Base-by-base conservation (phyloP, 768 basidiomycete genomes). In the Pleurotus platypus region DNA sequence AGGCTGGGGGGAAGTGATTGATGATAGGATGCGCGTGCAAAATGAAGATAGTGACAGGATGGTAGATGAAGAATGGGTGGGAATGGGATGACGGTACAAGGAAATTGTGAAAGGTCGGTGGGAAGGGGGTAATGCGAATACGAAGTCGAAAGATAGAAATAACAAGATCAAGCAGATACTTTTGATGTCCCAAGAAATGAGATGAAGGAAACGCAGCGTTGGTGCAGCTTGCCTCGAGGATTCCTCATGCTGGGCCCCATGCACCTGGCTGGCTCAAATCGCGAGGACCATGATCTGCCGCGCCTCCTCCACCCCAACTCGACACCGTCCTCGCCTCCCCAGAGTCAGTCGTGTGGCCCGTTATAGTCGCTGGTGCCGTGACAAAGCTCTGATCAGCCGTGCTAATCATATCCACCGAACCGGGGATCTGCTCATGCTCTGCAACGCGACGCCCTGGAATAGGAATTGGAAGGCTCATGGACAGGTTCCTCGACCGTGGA, bases 331-430 rank as follows among this genome's bases (percentile, higher is more conserved):
- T 54, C 39, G 51, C 69, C 35, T 72, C 78, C 54, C 79, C 77
- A 55, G 78, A 75, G 45, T 81, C 84, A 15, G 85, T 85, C 64
- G 79, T 76, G 20, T 50, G 49, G 11, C 82, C 80, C 13, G 77
- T 77, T 9, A 86, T 66, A 5, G 85, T 87, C 47, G 80, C 78
- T 42, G 89, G 78, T 15, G 81, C 80, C 4, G 88, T 88, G 18
- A 89, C 78, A 61, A 89, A 87, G 56, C 87, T 89, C 58, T 78
- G 77, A 2, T 82, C 77, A 11, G 88, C 87, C 0, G 86, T 86
- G 67, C 87, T 89, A 64, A 90, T 78, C 66, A 39, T 73, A 80
- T 62, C 80, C 81, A 60, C 67, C 74, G 57, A 63, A 64, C 59
- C 45, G 59, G 35, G 67, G 64, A 53, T 58, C 46, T 63, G 58